Base-by-base conservation (phyloP, 2,329 filamentous ascomycete genomes). In the Coniochaeta sp. region DNA sequence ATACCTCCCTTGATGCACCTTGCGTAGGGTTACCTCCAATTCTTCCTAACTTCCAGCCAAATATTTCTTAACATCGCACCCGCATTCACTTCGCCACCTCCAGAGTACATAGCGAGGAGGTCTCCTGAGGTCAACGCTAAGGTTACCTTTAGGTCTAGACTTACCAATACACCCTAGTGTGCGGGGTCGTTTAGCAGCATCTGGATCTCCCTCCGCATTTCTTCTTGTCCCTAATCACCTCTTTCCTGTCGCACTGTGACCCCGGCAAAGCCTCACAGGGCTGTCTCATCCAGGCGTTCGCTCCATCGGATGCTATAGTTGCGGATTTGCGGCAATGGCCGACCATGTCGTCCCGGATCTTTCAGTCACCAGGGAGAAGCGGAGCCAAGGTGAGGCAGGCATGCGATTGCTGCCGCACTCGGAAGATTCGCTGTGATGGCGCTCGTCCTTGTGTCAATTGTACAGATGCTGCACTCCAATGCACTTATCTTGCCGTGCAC, bases 341-440 rank as follows among this genome's bases (percentile, higher is more conserved):
- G 22, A 55, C 24, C 50, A 55, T 55, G 50, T 17, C 50, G 32
- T 30, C 50, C n/a, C 14, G 26, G 26, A 30, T 14, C 26, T 6
- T 32, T 32, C 50, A 19, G 26, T 26, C 50, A 26, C 50, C 50
- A 30, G 24, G 50, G 50, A 55, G 30, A 14, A 32, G 50, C 26
- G 26, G 26, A 55, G 38, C 3, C 38, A 66, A 68, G 60, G 63
- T 65, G 16, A 65, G 62, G 55, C 69, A 72, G 54, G 71, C 71
- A 1, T 73, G 71, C 28, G 71, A 73, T 55, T 54, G 64, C 12
- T 73, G 71, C n/a, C 70, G 69, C 32, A 55, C 52, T 4, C 61
- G 68, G 3, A 73, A 72, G 55, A 64, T 69, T 0, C 69, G 71
- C 26, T 73, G 71, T 19, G 64, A 72, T 54, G 68, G 70, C 3